Conservation (phyloP, 768 basidiomycete species). For the Naganishia onofrii region DNA sequence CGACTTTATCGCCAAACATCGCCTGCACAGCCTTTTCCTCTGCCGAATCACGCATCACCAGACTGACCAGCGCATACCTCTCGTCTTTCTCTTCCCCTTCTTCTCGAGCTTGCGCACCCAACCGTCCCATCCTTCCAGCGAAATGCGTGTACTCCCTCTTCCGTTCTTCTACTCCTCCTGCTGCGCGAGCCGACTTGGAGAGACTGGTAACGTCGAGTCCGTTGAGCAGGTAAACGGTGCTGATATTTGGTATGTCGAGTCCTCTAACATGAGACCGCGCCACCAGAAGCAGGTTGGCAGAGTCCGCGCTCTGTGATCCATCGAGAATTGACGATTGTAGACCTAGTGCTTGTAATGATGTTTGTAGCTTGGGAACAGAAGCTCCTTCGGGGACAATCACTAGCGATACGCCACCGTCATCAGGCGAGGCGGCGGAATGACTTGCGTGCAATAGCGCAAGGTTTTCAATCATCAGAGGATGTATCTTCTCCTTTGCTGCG, state of each 20-base stretch:
- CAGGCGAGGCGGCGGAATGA: not conserved
- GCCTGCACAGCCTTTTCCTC: constrained; percentile 22
- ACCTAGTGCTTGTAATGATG: not conserved
- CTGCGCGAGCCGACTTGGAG: constrained; percentile 3
- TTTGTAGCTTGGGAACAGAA: constrained; percentile 3
- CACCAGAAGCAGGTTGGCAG: constrained; percentile 4
- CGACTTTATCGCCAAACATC: constrained; percentile 8
- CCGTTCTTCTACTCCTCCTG: constrained; percentile 19
- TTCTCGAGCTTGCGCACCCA: not conserved
- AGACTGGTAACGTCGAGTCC: constrained; percentile 19
- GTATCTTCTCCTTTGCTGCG: constrained; percentile 2
- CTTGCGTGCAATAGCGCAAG: constrained; percentile 18
- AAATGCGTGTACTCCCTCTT: constrained; percentile 28
- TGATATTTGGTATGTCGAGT: constrained; percentile 15
- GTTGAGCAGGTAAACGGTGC: constrained; percentile 18
- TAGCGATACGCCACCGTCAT: not conserved
- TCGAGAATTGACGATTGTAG: not conserved
- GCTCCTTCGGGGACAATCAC: constrained; percentile 24
- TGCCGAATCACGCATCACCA: constrained; percentile 25
- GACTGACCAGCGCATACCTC: constrained; percentile 12
- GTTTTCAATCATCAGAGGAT: constrained; percentile 24
- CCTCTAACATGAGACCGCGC: constrained; percentile 20
- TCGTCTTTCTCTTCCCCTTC: not conserved
- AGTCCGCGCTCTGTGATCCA: not conserved
- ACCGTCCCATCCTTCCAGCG: constrained; percentile 23